Evolutionary conservation across 176 grass and related monocot species (phyloP), one percentile per base, ranked within the genome.

Genomic region (Rhipidocladum racemiflorum): DNA sequence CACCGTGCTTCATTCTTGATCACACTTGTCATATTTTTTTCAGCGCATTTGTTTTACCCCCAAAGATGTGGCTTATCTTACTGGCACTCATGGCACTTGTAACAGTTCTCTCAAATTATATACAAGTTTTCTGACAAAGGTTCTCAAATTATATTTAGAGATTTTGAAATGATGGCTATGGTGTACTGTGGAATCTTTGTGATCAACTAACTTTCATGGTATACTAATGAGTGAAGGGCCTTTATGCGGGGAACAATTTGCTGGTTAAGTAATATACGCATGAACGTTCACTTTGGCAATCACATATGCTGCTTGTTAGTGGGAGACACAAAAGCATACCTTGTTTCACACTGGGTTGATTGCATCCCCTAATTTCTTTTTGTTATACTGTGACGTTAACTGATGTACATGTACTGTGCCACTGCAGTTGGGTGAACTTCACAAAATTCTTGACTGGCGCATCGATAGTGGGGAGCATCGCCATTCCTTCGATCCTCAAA

Each of bases 361-460:
- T 70, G 14, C 72, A 71, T 55, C 14, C 34, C 36, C 20, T 21
- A 24, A 21, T 62, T 70, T 61, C 12, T 5, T 3, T 16, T 25
- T 48, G 23, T 2, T 73, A 29, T 27, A 9, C 17, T 0, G 36
- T 7, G 0, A 56, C 66, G 6, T 59, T 67, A 73, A 73, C 7
- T 46, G 13, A 5, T 20, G 28, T 21, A 7, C 25, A 34, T 73
- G n/a, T 54, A 62, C 3, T 49, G 28, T 7, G 4, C 5, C 40
- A 50, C 54, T 45, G 51, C 70, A 97, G 95, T 21, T 99, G 96
- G 96, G 96, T 77, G 55, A 99, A 91, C 49, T 90, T 99, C 82
- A 99, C 96, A 1, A 99, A 99, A 50, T 99, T 99, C 80, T 83
- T 99, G 78, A 99, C 91, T 1, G 96, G 96, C 1, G 77, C 90